A percentile compares a stretch with the other conserved stretches of the same genome.
Evolutionary conservation across 148 eudicot genomes (phyloP).

Genomic region (Amaranthus palmeri): DNA sequence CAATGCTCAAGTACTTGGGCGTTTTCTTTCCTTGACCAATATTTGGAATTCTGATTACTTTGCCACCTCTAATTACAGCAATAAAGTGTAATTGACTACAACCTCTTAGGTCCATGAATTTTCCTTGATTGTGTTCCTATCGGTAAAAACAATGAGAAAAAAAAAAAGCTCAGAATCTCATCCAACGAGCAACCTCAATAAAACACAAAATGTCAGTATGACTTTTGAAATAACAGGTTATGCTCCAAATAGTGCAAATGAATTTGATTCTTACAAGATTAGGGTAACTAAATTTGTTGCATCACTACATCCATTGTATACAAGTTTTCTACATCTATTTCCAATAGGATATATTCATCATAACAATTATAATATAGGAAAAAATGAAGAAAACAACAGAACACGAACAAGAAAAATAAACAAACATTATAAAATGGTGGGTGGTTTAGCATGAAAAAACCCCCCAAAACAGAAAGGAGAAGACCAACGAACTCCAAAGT

Average conservation of each 20-base stretch:
- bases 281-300: background rate
- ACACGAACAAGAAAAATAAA: background rate
- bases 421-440: background rate
- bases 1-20: conserved; percentile 38
- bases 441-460: background rate
- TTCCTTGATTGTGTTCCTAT: conserved; percentile 5
- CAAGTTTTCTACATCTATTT: too few species aligned
- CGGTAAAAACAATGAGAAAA: background rate
- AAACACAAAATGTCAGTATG: background rate
- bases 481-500: background rate
- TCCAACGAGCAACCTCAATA: background rate
- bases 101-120: conserved; percentile 49
- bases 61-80: conserved; percentile 39
- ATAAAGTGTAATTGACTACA: conserved; percentile 49
- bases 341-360: background rate
- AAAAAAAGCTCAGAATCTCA: background rate
- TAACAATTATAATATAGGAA: background rate
- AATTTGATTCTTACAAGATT: background rate
- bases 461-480: background rate
- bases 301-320: too few species aligned
- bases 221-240: too few species aligned
- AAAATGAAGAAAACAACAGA: background rate
- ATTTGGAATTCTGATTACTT: conserved; percentile 37
- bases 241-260: background rate
- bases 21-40: conserved; percentile 39